Conservation (phyloP, 352 stramenopile genomes). For the Phytophthora lateralis region DNA sequence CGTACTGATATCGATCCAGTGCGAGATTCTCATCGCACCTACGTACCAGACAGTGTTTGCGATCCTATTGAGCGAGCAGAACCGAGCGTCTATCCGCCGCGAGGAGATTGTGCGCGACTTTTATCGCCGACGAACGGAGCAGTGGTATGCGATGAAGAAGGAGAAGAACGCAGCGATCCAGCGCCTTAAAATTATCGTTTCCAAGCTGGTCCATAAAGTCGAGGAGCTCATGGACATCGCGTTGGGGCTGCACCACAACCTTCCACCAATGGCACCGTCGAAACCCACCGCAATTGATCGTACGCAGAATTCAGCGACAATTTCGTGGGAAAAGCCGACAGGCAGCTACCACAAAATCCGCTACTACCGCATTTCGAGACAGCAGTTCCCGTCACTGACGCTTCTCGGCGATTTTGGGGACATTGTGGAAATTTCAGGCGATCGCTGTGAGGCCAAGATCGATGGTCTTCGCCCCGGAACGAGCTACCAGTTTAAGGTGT, state of each 20-base stretch:
- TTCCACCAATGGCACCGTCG: conserved; percentile 78
- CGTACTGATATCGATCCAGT: conserved; percentile 85
- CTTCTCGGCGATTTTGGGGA: conserved; percentile 84
- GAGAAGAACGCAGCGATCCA: conserved; percentile 85
- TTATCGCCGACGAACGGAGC: conserved; percentile 66
- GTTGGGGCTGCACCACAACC: conserved; percentile 80
- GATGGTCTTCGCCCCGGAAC: conserved; percentile 80
- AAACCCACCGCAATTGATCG: conserved; percentile 59
- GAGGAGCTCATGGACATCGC: conserved; percentile 91
- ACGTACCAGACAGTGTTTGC: conserved; percentile 67
- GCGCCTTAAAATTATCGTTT: conserved; percentile 87
- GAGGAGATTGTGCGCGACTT: conserved; percentile 71
- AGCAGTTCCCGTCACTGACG: conserved; percentile 83
- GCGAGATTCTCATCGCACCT: conserved; percentile 66
- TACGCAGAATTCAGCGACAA: conserved; percentile 77
- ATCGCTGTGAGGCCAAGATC: conserved; percentile 60
- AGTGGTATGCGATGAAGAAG: conserved; percentile 83
- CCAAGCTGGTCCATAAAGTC: conserved; percentile 88
- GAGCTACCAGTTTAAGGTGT: conserved; percentile 88
- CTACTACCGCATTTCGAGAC: conserved; percentile 81
- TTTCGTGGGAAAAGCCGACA: conserved; percentile 70
- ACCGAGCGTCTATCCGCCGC: conserved; percentile 49
- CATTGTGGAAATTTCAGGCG: conserved; percentile 75
- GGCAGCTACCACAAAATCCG: conserved; percentile 80
- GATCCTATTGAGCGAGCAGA: conserved; percentile 55